Percentiles rank a stretch among this genome's conserved stretches.
These are phyloP conservation scores for Eucalyptus urophylla DNA, from an alignment of 345 rosid species.

Conservation along the genomic window DNA sequence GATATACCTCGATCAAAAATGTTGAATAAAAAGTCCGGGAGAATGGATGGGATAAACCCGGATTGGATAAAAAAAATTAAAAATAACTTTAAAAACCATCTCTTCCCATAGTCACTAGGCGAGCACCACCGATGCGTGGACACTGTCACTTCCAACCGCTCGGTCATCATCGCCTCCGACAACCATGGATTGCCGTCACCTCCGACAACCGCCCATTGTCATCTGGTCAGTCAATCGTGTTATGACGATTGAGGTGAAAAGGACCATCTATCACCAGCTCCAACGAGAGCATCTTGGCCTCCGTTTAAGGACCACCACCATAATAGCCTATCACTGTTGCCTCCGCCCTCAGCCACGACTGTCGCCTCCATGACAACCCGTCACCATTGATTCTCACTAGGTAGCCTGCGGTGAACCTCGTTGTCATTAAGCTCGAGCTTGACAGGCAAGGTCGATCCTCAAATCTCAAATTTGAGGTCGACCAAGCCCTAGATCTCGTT, in stretches of 20 bases:
- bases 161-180: no score
- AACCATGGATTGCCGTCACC: background rate
- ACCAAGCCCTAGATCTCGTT: background rate
- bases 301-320: background rate
- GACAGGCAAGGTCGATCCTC: background rate
- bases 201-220: background rate
- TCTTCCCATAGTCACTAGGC: background rate
- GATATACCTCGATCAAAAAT: fast-evolving
- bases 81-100: background rate
- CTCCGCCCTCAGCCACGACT: no score
- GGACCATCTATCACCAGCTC: background rate
- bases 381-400: background rate
- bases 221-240: background rate
- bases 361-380: background rate
- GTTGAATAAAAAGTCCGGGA: background rate
- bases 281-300: background rate
- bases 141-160: background rate
- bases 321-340: background rate
- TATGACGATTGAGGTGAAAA: background rate
- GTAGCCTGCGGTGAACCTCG: background rate
- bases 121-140: fast-evolving
- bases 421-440: background rate
- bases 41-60: fast-evolving
- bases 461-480: background rate
- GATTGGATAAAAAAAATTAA: background rate